These are phyloP conservation scores for Aspergillus neoniger DNA, from an alignment of 2,329 filamentous ascomycete species.

Conservation along the genomic window DNA sequence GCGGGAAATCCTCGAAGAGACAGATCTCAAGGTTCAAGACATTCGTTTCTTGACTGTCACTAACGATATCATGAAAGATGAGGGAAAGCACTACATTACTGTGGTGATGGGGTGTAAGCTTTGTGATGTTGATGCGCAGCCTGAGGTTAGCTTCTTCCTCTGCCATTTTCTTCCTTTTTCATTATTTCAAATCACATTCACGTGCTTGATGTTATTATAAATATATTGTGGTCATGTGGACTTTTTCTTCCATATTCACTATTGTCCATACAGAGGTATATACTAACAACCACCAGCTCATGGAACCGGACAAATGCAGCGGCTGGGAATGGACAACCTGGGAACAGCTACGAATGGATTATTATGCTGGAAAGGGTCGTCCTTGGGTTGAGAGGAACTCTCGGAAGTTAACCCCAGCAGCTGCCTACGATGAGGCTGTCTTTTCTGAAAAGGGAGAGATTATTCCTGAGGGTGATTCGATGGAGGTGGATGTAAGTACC, in stretches of 20 bases:
- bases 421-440: too few species aligned
- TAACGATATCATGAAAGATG: conserved; percentile 64
- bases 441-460: background rate
- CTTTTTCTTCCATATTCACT: too few species aligned
- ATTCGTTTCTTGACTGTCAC: conserved; percentile 61
- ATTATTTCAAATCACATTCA: too few species aligned
- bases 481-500: background rate
- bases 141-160: conserved; percentile 51
- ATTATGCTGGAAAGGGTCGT: background rate
- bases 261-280: too few species aligned
- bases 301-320: conserved; percentile 57
- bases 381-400: too few species aligned
- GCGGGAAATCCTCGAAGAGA: conserved; percentile 72
- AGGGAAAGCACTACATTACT: conserved; percentile 73
- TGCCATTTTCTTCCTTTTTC: background rate
- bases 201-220: too few species aligned
- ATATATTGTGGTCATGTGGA: too few species aligned
- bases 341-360: conserved; percentile 41
- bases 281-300: conserved; percentile 16
- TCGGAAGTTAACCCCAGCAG: too few species aligned
- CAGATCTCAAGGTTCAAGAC: conserved; percentile 59
- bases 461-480: background rate
- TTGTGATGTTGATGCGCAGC: conserved; percentile 50
- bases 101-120: conserved; percentile 64
- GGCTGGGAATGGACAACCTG: conserved; percentile 58